These are phyloP conservation scores for Lobosporangium transversale DNA, from an alignment of 192 early-diverging fungal genomes.

Conservation along the genomic window DNA sequence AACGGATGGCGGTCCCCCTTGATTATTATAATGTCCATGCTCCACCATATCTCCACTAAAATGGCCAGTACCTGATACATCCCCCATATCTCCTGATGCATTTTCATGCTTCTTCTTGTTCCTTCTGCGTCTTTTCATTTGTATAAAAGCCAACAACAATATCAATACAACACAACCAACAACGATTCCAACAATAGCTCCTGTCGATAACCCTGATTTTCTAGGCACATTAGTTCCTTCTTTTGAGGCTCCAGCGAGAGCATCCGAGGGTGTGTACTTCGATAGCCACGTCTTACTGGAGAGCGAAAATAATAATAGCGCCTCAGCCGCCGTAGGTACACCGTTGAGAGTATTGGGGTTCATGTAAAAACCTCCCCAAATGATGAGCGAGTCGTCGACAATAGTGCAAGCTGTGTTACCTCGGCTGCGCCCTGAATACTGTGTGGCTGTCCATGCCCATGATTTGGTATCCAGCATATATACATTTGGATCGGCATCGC, in stretches of 20 bases:
- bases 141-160: neutral
- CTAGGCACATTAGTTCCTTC: too few species aligned
- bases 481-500: slow-evolving; percentile 19
- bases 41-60: too few species aligned
- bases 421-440: slow-evolving; percentile 6
- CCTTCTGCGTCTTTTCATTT: neutral
- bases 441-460: slow-evolving; percentile 35
- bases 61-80: too few species aligned
- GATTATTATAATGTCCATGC: too few species aligned
- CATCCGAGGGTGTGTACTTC: slow-evolving; percentile 27
- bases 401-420: slow-evolving; percentile 30
- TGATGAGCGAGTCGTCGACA: slow-evolving; percentile 28
- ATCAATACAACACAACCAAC: slow-evolving; percentile 12
- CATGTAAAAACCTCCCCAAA: slow-evolving; percentile 39
- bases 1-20: too few species aligned
- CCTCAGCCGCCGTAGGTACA: slow-evolving; percentile 11
- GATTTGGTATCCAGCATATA: slow-evolving; percentile 27
- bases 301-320: slow-evolving; percentile 21
- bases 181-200: slow-evolving; percentile 20
- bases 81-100: too few species aligned
- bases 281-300: slow-evolving; percentile 13
- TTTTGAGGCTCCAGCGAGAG: slow-evolving; percentile 1
- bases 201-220: slow-evolving; percentile 8
- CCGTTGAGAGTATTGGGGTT: slow-evolving; percentile 15
- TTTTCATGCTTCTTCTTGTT: slow-evolving; percentile 12